Percentiles rank a stretch among this genome's conserved stretches.
Conservation (phyloP, 176 grass and related monocot species). For the Carex parvula region DNA sequence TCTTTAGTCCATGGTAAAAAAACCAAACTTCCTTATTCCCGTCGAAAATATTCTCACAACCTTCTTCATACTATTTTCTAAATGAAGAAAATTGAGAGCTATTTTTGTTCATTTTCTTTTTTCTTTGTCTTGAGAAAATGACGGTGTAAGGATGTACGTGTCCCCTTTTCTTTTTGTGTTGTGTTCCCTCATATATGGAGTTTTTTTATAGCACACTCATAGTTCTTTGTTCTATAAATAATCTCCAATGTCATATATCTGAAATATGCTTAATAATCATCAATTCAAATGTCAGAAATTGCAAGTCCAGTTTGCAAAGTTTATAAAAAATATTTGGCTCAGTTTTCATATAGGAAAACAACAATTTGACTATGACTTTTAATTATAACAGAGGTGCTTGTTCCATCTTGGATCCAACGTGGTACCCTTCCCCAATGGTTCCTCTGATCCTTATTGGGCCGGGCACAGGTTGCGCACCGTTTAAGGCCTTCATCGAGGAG, state of each 20-base stretch:
- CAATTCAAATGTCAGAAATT: neutral
- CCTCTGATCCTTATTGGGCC: slow-evolving; percentile 88
- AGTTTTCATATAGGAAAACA: neutral
- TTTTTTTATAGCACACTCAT: neutral
- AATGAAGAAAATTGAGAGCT: neutral
- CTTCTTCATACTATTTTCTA: neutral
- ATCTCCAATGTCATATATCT: neutral
- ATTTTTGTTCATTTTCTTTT: neutral
- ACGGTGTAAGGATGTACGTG: neutral
- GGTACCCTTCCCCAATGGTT: slow-evolving; percentile 56
- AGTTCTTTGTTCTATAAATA: neutral
- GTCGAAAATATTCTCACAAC: neutral
- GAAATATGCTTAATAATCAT: neutral
- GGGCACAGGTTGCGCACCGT: slow-evolving; percentile 89
- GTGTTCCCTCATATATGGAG: neutral
- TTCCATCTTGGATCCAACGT: slow-evolving; percentile 70
- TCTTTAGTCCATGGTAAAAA: neutral
- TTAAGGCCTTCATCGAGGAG: slow-evolving; percentile 74
- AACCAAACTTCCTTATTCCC: neutral
- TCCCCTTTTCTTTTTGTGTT: neutral
- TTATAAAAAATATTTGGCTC: neutral
- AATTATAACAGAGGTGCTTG: slow-evolving; percentile 42
- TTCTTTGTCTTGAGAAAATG: neutral
- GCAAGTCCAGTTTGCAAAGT: neutral
- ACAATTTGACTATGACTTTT: neutral